Evolutionary conservation across 768 basidiomycete species (phyloP), one percentile per base, ranked within the genome.

Genomic region (Boletus pseudo-olivaceus): DNA sequence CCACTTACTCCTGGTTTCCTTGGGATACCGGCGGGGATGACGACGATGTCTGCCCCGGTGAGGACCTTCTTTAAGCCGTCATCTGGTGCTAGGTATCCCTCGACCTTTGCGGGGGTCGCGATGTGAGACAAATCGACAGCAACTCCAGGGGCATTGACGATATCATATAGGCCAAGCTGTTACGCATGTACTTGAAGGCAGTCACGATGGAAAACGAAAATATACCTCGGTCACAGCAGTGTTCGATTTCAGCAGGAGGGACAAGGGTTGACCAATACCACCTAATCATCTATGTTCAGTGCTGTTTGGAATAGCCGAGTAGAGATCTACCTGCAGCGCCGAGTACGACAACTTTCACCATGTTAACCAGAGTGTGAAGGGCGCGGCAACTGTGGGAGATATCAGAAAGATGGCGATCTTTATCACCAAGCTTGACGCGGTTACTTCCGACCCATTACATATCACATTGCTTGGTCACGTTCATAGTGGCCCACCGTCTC

Each of bases 1-100:
- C 9, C 5, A 81, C 89, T 65, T 68, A 93, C 90, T 43, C 90
- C 91, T 66, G 91, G 91, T 75, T 99, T 99, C 63, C 96, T 82
- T 49, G 96, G 96, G 4, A 98, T 86, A 69, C 96, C 96, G 63
- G 96, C 96, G 50, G 96, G 96, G 69, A 98, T 97, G 55, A 99
- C 81, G 60, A 99, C 87, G 57, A 99, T 64, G 59, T 97, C 84
- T 11, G 94, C 94, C 55, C 90, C 93, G 42, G 79, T 82, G 62
- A 99, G 80, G 39, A 83, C 80, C 73, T 88, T 89, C 75, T 87
- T 83, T 58, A 96, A 78, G 33, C 92, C 92, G 56, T 89, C 88
- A 64, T 94, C 78, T 35, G 86, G 78, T 55, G 87, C 80, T 17
- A 93, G 80, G 70, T 78, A 88, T n/a, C 93, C 94, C 55, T 81